Conservation (phyloP, 2,329 filamentous ascomycete genomes). For the Diaporthe sp. region DNA sequence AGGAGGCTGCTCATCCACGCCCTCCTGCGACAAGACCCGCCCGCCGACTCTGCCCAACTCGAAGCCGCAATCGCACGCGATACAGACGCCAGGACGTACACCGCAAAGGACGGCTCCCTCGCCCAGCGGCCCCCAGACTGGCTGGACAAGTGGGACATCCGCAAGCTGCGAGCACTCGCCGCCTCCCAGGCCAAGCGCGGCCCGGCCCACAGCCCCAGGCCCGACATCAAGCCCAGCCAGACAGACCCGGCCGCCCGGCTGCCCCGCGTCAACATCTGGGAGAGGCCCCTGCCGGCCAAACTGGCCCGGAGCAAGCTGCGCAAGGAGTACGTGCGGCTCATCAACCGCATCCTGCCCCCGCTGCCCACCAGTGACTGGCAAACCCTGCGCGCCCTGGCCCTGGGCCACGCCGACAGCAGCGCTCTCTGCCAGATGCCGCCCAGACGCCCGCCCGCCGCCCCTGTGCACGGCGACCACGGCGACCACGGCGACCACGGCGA, state of each 20-base stretch:
- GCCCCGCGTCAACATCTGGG: conserved; percentile 64
- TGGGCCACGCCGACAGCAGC: conserved; percentile 53
- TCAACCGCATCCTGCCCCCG: conserved; percentile 67
- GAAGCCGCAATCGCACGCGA: conserved; percentile 44
- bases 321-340: conserved; percentile 61
- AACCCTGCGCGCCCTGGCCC: conserved; percentile 60
- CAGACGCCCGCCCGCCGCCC: conserved; percentile 50
- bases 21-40: conserved; percentile 54
- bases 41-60: conserved; percentile 57
- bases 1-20: conserved; percentile 62
- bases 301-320: conserved; percentile 58
- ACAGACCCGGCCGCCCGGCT: conserved; percentile 54
- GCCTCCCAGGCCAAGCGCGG: conserved; percentile 54
- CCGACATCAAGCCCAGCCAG: conserved; percentile 47
- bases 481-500: not conserved
- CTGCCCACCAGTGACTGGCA: conserved; percentile 69
- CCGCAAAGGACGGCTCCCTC: conserved; percentile 22
- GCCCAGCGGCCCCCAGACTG: conserved; percentile 51
- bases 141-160: conserved; percentile 64
- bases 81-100: conserved; percentile 15
- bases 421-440: conserved; percentile 55
- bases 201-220: conserved; percentile 49
- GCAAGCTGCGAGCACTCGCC: conserved; percentile 59
- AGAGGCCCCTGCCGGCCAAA: conserved; percentile 56
- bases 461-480: conserved; percentile 5